These are phyloP conservation scores for Blumeria hordei DNA, from an alignment of 2,329 filamentous ascomycete genomes.

Conservation along the genomic window DNA sequence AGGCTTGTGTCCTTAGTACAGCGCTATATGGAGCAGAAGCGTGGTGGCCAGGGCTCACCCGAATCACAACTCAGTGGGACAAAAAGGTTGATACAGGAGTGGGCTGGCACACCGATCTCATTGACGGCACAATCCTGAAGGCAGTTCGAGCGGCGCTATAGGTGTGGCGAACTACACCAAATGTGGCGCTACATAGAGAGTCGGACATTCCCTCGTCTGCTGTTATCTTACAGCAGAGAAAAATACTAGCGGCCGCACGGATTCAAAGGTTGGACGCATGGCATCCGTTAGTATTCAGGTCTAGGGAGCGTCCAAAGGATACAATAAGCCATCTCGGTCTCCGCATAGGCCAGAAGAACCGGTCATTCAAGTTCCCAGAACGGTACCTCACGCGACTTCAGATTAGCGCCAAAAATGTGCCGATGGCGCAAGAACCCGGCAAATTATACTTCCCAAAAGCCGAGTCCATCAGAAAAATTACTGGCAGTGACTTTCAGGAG, in stretches of 20 bases:
- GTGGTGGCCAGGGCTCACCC: neutral
- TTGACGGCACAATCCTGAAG: neutral
- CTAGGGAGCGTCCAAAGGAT: neutral
- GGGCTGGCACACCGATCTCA: neutral
- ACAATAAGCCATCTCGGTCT: neutral
- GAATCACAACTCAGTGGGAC: neutral
- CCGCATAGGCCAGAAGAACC: neutral
- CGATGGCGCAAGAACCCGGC: neutral
- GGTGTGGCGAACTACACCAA: neutral
- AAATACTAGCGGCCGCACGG: neutral
- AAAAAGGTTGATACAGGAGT: neutral
- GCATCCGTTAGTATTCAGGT: neutral
- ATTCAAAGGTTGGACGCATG: neutral
- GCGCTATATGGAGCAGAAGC: neutral
- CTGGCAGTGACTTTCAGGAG: neutral
- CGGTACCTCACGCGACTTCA: neutral
- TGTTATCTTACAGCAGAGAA: neutral
- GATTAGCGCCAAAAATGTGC: neutral
- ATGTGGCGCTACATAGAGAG: neutral
- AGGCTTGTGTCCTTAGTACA: neutral
- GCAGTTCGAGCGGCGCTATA: neutral
- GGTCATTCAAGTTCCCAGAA: neutral
- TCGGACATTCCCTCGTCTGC: neutral
- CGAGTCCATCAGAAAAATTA: neutral
- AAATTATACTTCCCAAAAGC: neutral